Conservation (phyloP, 805 yeast genomes). For the Metschnikowia lochheadii region DNA sequence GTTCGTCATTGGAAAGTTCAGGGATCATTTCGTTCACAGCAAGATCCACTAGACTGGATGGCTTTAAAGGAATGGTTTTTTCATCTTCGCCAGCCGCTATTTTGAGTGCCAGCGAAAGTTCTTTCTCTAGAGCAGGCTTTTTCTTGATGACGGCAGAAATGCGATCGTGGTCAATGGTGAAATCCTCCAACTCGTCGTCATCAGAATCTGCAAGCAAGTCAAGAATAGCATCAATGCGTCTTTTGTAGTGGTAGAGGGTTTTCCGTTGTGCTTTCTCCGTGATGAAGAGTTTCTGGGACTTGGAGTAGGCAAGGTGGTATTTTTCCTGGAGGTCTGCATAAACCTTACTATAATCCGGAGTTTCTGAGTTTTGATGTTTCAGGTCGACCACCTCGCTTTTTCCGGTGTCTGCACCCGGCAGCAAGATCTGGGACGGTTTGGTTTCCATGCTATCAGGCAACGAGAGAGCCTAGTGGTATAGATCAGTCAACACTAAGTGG, state of each 20-base stretch:
- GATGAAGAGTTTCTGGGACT: conserved; percentile 25
- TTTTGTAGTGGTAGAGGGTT: conserved; percentile 28
- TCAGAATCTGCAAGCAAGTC: conserved; percentile 24
- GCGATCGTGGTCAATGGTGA: conserved; percentile 14
- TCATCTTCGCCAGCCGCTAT: conserved; percentile 10
- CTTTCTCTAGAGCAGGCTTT: conserved; percentile 20
- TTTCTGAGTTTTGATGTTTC: background rate
- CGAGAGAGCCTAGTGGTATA: background rate
- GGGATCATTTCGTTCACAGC: conserved; percentile 34
- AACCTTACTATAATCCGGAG: conserved; percentile 22
- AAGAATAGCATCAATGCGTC: conserved; percentile 36
- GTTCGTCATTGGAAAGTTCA: conserved; percentile 36
- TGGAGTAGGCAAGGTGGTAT: conserved; percentile 21
- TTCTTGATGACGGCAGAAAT: conserved; percentile 21
- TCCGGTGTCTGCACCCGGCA: background rate
- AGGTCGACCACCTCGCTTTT: background rate
- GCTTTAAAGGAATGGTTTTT: conserved; percentile 13
- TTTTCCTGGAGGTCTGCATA: conserved; percentile 27
- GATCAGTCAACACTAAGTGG: background rate
- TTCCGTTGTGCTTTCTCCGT: conserved; percentile 35
- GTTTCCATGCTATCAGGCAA: background rate
- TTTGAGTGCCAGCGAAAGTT: conserved; percentile 17
- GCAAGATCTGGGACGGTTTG: background rate
- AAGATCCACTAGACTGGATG: conserved; percentile 23
- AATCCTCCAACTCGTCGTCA: conserved; percentile 1